Percentiles rank a stretch among this genome's conserved stretches.
These are phyloP conservation scores for Ustilago trichophora DNA, from an alignment of 1,284 basidiomycete genomes.

Conservation along the genomic window DNA sequence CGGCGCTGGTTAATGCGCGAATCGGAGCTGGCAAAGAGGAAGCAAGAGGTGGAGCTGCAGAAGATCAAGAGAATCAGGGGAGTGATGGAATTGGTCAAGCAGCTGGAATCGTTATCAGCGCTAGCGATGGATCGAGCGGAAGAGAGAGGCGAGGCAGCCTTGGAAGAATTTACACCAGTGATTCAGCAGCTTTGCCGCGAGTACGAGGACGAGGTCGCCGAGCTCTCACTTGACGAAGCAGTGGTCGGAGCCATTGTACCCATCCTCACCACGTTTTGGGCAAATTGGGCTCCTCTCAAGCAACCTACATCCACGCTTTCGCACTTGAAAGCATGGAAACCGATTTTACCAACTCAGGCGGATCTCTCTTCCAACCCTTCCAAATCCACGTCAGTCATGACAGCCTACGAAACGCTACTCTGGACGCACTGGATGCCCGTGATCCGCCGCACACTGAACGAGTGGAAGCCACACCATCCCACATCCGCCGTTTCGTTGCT, in stretches of 20 bases:
- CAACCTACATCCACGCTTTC: slow-evolving; percentile 73
- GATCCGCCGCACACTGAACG: slow-evolving; percentile 78
- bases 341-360: slow-evolving; percentile 72
- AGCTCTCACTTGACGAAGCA: slow-evolving; percentile 76
- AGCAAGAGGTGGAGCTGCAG: slow-evolving; percentile 74
- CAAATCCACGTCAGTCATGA: too few relatives aligned
- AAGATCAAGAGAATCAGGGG: slow-evolving; percentile 50
- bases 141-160: not conserved
- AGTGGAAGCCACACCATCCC: slow-evolving; percentile 82
- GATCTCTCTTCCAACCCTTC: not conserved
- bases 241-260: slow-evolving; percentile 89
- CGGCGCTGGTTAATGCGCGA: slow-evolving; percentile 74
- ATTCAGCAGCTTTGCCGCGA: slow-evolving; percentile 18
- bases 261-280: slow-evolving; percentile 74
- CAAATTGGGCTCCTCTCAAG: slow-evolving; percentile 78
- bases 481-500: slow-evolving; percentile 81
- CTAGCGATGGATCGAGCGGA: not conserved
- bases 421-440: slow-evolving; percentile 95
- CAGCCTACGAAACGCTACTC: slow-evolving; percentile 89
- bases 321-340: slow-evolving; percentile 75
- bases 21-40: slow-evolving; percentile 74
- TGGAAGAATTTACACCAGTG: slow-evolving; percentile 28
- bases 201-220: slow-evolving; percentile 17
- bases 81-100: slow-evolving; percentile 34
- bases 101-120: slow-evolving; percentile 27